Percentiles rank a stretch among this genome's conserved stretches.
Evolutionary conservation across 371 early-diverging fungal genomes (phyloP).

Genomic region (Scutellospora calospora): DNA sequence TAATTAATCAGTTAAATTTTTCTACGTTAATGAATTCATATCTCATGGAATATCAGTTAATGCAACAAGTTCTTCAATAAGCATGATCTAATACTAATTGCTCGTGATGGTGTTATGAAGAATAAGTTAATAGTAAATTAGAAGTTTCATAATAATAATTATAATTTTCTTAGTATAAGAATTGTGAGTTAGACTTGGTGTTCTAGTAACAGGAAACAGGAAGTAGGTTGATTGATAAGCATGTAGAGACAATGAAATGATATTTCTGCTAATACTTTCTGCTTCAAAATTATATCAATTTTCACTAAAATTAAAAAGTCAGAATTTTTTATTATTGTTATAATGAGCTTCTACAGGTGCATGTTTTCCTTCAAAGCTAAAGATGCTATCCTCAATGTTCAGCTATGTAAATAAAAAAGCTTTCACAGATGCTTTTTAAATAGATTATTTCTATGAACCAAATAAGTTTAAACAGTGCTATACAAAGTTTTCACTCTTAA

Average conservation of each 20-base stretch:
- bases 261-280: too few species aligned
- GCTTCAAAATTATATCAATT: too few species aligned
- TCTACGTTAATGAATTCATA: background rate
- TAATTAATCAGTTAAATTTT: slow-evolving; percentile 36
- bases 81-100: slow-evolving; percentile 40
- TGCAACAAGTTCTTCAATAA: slow-evolving; percentile 41
- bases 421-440: too few species aligned
- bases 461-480: too few species aligned
- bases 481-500: too few species aligned
- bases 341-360: too few species aligned
- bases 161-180: background rate
- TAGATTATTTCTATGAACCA: too few species aligned
- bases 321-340: too few species aligned
- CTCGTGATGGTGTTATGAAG: slow-evolving; percentile 38
- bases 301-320: too few species aligned
- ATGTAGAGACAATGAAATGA: background rate
- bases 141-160: background rate
- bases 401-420: too few species aligned
- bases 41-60: slow-evolving; percentile 26
- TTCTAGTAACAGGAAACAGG: background rate
- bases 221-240: background rate
- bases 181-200: background rate
- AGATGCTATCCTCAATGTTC: too few species aligned
- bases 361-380: too few species aligned
- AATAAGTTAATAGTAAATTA: background rate